These are phyloP conservation scores for Xanthoceras sorbifolium DNA, from an alignment of 345 rosid species.

Conservation along the genomic window DNA sequence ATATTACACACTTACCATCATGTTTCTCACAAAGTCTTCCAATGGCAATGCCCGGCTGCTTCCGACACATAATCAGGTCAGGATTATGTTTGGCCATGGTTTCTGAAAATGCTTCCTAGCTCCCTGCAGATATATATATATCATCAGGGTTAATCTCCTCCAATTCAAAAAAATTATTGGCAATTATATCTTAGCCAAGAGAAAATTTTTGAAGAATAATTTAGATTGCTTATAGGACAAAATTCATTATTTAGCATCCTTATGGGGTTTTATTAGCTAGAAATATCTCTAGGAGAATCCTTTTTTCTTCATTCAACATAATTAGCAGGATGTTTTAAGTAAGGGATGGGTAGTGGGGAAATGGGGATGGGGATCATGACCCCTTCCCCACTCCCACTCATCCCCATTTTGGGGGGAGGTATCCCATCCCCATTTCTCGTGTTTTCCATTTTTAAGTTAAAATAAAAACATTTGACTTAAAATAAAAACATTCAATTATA, in stretches of 20 bases:
- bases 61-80: constrained; percentile 45
- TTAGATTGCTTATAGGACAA: neutral
- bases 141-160: neutral
- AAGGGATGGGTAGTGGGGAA: too few relatives aligned
- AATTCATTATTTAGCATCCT: too few relatives aligned
- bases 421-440: too few relatives aligned
- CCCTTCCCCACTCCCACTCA: too few relatives aligned
- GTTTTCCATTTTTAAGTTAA: too few relatives aligned
- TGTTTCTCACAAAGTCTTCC: constrained; percentile 43
- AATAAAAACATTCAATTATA: too few relatives aligned
- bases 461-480: too few relatives aligned
- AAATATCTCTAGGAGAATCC: too few relatives aligned
- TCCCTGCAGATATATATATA: neutral
- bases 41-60: constrained; percentile 47
- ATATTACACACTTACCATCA: constrained; percentile 44
- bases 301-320: neutral
- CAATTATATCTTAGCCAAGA: neutral
- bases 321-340: neutral
- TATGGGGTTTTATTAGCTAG: too few relatives aligned
- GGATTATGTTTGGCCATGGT: constrained; percentile 49
- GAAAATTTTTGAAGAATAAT: neutral
- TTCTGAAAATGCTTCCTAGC: neutral
- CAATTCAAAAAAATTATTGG: neutral
- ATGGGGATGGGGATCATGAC: too few relatives aligned
- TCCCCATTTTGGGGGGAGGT: too few relatives aligned